Percentiles rank a stretch among this genome's conserved stretches.
Evolutionary conservation across 2,329 filamentous ascomycete species (phyloP).

Genomic region (Cladophialophora yegresii): DNA sequence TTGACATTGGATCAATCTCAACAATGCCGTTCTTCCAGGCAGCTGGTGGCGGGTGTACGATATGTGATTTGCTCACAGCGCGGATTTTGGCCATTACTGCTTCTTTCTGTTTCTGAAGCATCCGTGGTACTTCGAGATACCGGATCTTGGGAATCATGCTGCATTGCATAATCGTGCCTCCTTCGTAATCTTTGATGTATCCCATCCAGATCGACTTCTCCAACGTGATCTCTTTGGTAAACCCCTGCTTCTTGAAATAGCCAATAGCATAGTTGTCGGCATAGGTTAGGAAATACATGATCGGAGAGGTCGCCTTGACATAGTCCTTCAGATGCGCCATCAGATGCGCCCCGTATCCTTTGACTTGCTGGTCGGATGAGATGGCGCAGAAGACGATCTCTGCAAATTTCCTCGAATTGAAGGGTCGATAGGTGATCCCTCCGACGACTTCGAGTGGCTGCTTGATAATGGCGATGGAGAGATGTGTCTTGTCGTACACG

Average conservation of each 20-base stretch:
- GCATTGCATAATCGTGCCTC: slow-evolving; percentile 98
- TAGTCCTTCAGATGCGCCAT: slow-evolving; percentile 99
- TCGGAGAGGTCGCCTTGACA: slow-evolving; percentile 91
- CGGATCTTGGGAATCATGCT: slow-evolving; percentile 93
- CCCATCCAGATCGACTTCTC: slow-evolving; percentile 95
- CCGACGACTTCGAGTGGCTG: slow-evolving; percentile 89
- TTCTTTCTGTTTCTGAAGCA: slow-evolving; percentile 97
- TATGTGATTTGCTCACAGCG: slow-evolving; percentile 83
- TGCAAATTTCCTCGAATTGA: slow-evolving; percentile 87
- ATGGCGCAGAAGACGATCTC: slow-evolving; percentile 99
- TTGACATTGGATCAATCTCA: slow-evolving; percentile 80
- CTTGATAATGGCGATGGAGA: slow-evolving; percentile 97
- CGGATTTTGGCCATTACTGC: slow-evolving; percentile 92
- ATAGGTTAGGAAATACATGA: slow-evolving; percentile 99
- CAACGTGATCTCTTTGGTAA: slow-evolving; percentile 96
- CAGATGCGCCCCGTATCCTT: slow-evolving; percentile 94
- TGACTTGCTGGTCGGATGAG: slow-evolving; percentile 96
- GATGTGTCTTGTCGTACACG: slow-evolving; percentile 93
- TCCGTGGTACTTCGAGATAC: slow-evolving; percentile 87
- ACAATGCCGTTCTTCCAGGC: slow-evolving; percentile 77
- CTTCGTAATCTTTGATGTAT: slow-evolving; percentile 99
- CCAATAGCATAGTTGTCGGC: slow-evolving; percentile 98
- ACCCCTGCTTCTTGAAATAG: slow-evolving; percentile 99
- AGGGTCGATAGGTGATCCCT: slow-evolving; percentile 94
- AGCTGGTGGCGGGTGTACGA: slow-evolving; percentile 79